Conservation (phyloP, 306 rosid genomes). For the Rosa chinensis region DNA sequence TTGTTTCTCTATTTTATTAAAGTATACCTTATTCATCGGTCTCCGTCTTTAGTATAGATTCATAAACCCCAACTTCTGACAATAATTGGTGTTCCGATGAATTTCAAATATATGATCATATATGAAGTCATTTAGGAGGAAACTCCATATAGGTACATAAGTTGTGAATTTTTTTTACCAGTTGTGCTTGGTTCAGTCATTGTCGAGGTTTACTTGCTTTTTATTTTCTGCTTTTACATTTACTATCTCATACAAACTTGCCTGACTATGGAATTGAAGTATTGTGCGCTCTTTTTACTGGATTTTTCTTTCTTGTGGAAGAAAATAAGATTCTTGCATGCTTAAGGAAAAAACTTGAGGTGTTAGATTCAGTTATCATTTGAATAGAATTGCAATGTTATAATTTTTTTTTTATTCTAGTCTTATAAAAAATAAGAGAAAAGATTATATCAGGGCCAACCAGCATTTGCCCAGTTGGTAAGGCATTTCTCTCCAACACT, state of each 20-base stretch:
- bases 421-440: background rate
- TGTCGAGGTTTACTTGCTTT: background rate
- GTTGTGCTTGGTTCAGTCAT: background rate
- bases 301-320: background rate
- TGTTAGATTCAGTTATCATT: background rate
- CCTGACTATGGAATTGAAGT: background rate
- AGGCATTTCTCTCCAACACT: background rate
- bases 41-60: slow-evolving; percentile 5
- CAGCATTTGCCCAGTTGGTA: background rate
- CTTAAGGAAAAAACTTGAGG: background rate
- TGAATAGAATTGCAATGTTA: background rate
- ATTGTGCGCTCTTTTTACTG: background rate
- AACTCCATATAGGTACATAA: slow-evolving; percentile 21
- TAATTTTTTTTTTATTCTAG: background rate
- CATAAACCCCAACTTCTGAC: background rate
- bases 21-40: background rate
- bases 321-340: background rate
- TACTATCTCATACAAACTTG: background rate
- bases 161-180: background rate
- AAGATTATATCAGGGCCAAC: background rate
- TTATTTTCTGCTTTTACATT: background rate
- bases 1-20: background rate
- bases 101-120: slow-evolving; percentile 10
- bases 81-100: slow-evolving; percentile 21
- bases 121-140: slow-evolving; percentile 6